Base-by-base conservation (phyloP, 2,329 filamentous ascomycete genomes). In the Lachnum nothofagi region DNA sequence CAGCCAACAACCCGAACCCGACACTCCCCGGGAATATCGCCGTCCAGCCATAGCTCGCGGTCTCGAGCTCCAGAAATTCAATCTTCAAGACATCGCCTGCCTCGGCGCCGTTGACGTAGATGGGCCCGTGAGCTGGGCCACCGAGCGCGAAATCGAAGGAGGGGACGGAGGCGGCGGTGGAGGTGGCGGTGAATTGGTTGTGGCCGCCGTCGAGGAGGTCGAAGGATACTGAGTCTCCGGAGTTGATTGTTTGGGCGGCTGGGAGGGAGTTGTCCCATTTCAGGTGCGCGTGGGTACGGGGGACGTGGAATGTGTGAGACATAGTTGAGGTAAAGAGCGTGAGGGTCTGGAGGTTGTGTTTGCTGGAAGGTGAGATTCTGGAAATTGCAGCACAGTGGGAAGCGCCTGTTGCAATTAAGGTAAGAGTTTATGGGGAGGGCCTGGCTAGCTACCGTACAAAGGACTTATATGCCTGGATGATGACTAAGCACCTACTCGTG, bases 51-150 rank as follows among this genome's bases (percentile, higher is more conserved):
- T 71, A 78, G 46, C 67, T 64, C 2, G 67, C 69, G 4, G 72
- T 67, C 47, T 67, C 54, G 4, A 78, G 64, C 20, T 68, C 65
- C 14, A 77, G 66, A 43, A 79, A 65, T 35, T 78, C 75, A 35
- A 78, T 65, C 52, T 74, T 71, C 23, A 79, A 65, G 2, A 76
- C 71, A 57, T 78, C 75, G 33, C 76, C 76, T 0, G 75, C 73
- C 46, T 71, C 64, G 10, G 75, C 75, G 43, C 67, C 71, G 41
- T 72, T 67, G 47, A 79, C 59, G 54, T 66, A 72, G 27, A 79
- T 69, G 9, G 76, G 76, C 0, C 76, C 76, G 44, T 75, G 70
- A 40, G 71, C 74, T 1, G 76, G 75, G 53, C 77, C 75, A 24
- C 68, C 68, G 14, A 67, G 60, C 14, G 57, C 50, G 25, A 72